Percentiles rank a stretch among this genome's conserved stretches.
These are phyloP conservation scores for Aspergillus steynii DNA, from an alignment of 495 filamentous ascomycete genomes.

Conservation along the genomic window DNA sequence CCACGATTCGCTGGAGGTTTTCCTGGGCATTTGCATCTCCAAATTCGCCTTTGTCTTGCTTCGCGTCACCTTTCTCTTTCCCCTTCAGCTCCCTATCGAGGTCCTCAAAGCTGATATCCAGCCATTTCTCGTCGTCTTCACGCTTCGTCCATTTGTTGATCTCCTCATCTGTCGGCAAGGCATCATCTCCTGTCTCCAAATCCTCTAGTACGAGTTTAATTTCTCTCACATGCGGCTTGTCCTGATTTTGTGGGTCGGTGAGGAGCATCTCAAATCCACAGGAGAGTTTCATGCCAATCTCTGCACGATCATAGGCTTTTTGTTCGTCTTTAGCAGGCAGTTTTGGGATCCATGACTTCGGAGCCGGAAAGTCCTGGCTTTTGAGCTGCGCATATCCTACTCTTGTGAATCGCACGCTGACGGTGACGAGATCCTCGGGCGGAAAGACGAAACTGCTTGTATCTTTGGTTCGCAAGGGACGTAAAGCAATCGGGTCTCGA, in stretches of 20 bases:
- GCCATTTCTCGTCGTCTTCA: conserved; percentile 86
- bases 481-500: conserved; percentile 77
- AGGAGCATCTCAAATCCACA: conserved; percentile 92
- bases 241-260: conserved; percentile 59
- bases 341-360: conserved; percentile 58
- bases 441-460: conserved; percentile 57
- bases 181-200: conserved; percentile 57
- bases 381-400: conserved; percentile 89
- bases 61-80: conserved; percentile 32
- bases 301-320: conserved; percentile 49
- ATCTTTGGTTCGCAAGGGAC: conserved; percentile 59
- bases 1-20: conserved; percentile 84
- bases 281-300: conserved; percentile 85
- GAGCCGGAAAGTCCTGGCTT: conserved; percentile 78
- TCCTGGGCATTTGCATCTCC: conserved; percentile 80
- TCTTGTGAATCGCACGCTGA: conserved; percentile 79
- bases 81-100: conserved; percentile 80
- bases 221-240: conserved; percentile 67
- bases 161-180: conserved; percentile 70
- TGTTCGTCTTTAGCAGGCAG: conserved; percentile 37
- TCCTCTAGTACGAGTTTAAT: conserved; percentile 75
- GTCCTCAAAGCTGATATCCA: conserved; percentile 87
- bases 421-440: conserved; percentile 74
- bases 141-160: conserved; percentile 65
- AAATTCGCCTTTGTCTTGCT: conserved; percentile 50